Base-by-base conservation (phyloP, 2,329 filamentous ascomycete genomes). In the Pseudovirgaria hyperparasitica region DNA sequence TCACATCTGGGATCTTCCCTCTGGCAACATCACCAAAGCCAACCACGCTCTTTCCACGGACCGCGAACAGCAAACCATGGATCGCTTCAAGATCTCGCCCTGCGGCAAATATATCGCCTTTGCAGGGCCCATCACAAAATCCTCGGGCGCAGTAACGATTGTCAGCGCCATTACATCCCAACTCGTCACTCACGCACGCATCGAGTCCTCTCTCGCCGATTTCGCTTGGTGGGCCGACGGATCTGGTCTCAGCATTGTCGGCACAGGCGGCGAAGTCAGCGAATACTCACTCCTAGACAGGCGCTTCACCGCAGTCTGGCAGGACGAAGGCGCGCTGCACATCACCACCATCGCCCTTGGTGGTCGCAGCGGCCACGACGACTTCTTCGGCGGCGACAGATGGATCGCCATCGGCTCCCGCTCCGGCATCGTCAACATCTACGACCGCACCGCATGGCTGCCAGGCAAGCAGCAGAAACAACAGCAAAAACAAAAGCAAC, bases 221-320 rank as follows among this genome's bases (percentile, higher is more conserved):
- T 92, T 94, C 45, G 74, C 72, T 2, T 98, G 90, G 90, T 94
- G 86, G 86, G 68, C 72, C 28, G 74, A 82, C 34, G 81, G 86
- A 18, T 70, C 76, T 21, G 87, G 86, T 4, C 63, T 98, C 43
- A 78, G 75, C 1, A 79, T 93, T 22, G 72, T 81, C 2, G 85
- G 82, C 33, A 86, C 79, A 52, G 84, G 81, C 39, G 90, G 90
- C 14, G 82, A 92, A 46, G 70, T 96, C 5, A 85, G 82, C 28
- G 90, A 98, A 60, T 98, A 82, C 70, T 78, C 75, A 46, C 63
- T 92, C 32, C 62, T 63, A 13, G 58, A 70, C 14, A 68, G 67
- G 31, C 69, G 75, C 8, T 80, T 92, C 27, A 48, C 93, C 2
- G 82, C 75, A 3, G 61, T 85, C 28, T 98, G 90, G 90, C 67